Conservation (phyloP, 768 basidiomycete species). For the Tephrocybe sp. region DNA sequence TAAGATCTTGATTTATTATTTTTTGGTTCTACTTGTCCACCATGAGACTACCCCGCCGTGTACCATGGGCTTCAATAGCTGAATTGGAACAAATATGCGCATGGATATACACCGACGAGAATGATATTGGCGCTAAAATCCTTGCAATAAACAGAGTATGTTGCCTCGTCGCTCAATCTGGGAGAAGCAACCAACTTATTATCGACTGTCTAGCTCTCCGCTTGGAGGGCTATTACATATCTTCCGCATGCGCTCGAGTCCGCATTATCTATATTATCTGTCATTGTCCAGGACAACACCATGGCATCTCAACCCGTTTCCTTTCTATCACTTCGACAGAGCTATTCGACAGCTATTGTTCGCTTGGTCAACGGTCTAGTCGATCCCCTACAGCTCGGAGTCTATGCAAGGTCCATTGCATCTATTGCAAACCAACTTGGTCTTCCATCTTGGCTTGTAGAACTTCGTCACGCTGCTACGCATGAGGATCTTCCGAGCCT, state of each 20-base stretch:
- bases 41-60: slow-evolving; percentile 77
- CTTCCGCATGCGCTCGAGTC: slow-evolving; percentile 86
- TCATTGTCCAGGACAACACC: slow-evolving; percentile 51
- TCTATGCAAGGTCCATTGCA: slow-evolving; percentile 88
- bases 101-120: slow-evolving; percentile 71
- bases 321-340: slow-evolving; percentile 61
- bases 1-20: slow-evolving; percentile 16
- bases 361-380: slow-evolving; percentile 94
- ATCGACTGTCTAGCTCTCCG: slow-evolving; percentile 57
- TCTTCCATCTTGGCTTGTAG: slow-evolving; percentile 86
- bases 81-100: slow-evolving; percentile 77
- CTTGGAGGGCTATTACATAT: slow-evolving; percentile 71
- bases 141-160: slow-evolving; percentile 65
- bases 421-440: slow-evolving; percentile 85
- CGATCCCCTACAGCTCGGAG: slow-evolving; percentile 87
- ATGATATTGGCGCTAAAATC: slow-evolving; percentile 50
- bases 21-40: slow-evolving; percentile 7
- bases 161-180: slow-evolving; percentile 7
- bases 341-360: slow-evolving; percentile 78
- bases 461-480: slow-evolving; percentile 91
- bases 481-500: slow-evolving; percentile 93
- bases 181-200: slow-evolving; percentile 8
- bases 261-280: slow-evolving; percentile 58
- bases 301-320: slow-evolving; percentile 21
- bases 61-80: slow-evolving; percentile 67